Evolutionary conservation across 2,329 filamentous ascomycete species (phyloP).

Genomic region (Sporothrix brunneoviolacea): DNA sequence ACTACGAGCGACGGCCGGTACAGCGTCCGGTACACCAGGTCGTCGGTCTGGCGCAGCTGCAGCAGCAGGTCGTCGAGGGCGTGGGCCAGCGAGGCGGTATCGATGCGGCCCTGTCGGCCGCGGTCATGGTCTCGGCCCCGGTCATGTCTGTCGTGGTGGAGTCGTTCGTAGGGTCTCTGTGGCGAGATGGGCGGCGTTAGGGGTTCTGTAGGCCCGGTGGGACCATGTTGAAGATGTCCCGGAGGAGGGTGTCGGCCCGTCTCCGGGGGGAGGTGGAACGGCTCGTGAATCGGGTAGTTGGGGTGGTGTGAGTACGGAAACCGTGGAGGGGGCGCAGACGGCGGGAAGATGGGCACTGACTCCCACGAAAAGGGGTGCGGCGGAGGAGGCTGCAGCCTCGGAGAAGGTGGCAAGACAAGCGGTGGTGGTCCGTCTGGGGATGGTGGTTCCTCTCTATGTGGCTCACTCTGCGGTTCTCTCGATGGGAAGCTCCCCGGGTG

Average conservation of each 20-base stretch:
- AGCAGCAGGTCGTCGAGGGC: conserved; percentile 11
- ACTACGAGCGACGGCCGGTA: background rate
- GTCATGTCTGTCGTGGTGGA: too few species aligned
- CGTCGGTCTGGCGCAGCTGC: conserved; percentile 10
- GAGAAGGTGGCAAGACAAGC: too few species aligned
- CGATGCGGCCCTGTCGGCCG: background rate
- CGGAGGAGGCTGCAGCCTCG: background rate
- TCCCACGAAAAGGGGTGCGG: background rate
- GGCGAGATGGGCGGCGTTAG: too few species aligned
- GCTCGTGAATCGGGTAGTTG: background rate
- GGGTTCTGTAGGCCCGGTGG: too few species aligned
- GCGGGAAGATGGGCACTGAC: background rate
- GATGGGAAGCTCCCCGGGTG: too few species aligned
- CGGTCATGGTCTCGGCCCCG: background rate
- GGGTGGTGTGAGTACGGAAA: background rate
- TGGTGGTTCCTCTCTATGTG: background rate
- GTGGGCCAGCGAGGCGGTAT: background rate
- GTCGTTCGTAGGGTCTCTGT: too few species aligned
- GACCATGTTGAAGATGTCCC: too few species aligned
- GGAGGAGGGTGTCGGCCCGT: background rate
- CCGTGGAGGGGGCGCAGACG: too few species aligned
- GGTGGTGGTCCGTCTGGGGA: too few species aligned
- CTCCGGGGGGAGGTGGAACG: background rate
- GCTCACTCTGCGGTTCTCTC: too few species aligned
- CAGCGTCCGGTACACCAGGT: conserved; percentile 5